phyloP scores from a whole-genome alignment of 768 basidiomycete species.

The Russula virescens region DNA sequence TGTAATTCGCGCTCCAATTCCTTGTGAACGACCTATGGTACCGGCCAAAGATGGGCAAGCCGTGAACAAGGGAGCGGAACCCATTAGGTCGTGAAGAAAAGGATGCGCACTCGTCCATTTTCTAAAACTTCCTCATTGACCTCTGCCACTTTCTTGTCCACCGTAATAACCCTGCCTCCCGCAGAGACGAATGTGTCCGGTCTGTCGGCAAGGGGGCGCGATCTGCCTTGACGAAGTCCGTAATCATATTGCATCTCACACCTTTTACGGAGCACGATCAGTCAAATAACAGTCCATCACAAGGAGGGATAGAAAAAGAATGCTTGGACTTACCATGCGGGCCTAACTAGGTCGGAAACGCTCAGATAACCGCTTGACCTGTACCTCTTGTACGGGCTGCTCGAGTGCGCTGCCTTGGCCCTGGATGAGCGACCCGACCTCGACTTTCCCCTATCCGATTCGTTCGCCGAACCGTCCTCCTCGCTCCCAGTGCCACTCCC shows the following conservation, averaged over 20 bases:
- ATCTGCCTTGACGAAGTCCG: constrained; percentile 54
- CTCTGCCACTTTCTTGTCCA: constrained; percentile 45
- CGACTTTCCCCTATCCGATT: background rate
- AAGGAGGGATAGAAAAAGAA: background rate
- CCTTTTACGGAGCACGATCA: constrained; percentile 37
- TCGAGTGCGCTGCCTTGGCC: background rate
- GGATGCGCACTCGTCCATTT: constrained; percentile 48
- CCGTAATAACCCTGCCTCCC: constrained; percentile 54
- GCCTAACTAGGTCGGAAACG: constrained; percentile 24
- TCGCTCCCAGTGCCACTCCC: background rate
- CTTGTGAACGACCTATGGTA: constrained; percentile 61
- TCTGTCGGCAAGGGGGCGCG: constrained; percentile 42
- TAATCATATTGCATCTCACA: constrained; percentile 80
- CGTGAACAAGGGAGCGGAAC: background rate
- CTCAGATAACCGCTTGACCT: constrained; percentile 11
- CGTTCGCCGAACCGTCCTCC: background rate
- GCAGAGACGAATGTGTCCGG: constrained; percentile 52
- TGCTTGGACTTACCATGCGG: constrained; percentile 19
- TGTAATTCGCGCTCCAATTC: constrained; percentile 68
- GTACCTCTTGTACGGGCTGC: constrained; percentile 19
- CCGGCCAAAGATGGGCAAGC: background rate
- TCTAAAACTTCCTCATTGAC: constrained; percentile 49
- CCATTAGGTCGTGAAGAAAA: background rate
- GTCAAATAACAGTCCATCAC: background rate
- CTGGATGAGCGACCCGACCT: too few species aligned